Evolutionary conservation across 2,329 filamentous ascomycete species (phyloP).

Genomic region (Monilinia polystroma): DNA sequence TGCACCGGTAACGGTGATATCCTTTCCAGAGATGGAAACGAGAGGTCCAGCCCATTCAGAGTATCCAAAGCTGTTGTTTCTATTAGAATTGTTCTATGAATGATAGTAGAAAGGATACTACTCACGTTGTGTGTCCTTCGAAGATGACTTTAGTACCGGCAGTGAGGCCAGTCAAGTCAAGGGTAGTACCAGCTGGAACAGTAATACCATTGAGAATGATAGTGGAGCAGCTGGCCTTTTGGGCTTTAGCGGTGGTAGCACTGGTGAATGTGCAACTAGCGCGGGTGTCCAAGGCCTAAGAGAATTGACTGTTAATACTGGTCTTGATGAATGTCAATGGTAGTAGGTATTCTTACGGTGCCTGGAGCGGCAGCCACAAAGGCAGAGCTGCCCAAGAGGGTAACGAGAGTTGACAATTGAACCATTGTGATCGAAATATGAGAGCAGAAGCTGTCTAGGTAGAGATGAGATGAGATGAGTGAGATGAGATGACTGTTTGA

Average conservation of each 20-base stretch:
- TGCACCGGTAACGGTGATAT: slow-evolving; percentile 33
- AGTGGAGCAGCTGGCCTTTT: slow-evolving; percentile 52
- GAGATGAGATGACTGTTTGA: background rate
- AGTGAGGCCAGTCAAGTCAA: slow-evolving; percentile 55
- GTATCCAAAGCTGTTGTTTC: slow-evolving; percentile 54
- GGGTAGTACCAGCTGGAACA: slow-evolving; percentile 58
- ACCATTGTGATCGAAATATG: background rate
- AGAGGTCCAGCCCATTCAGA: slow-evolving; percentile 64
- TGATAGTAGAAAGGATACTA: background rate
- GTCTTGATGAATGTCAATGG: background rate
- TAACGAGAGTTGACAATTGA: background rate
- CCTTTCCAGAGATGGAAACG: slow-evolving; percentile 44
- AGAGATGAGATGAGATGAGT: too few relatives aligned
- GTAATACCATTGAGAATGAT: slow-evolving; percentile 53
- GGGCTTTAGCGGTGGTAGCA: slow-evolving; percentile 46
- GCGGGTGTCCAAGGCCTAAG: slow-evolving; percentile 19
- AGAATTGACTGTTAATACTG: background rate
- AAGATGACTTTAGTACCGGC: slow-evolving; percentile 45
- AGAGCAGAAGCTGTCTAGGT: background rate
- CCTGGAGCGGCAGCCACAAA: background rate
- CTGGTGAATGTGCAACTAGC: slow-evolving; percentile 52
- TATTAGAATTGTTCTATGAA: background rate
- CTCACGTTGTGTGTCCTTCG: background rate
- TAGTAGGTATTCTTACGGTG: background rate
- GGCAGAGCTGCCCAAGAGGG: background rate